Percentiles rank a stretch among this genome's conserved stretches.
phyloP scores from a whole-genome alignment of 208 protist species.

The Wallacemonas sp. region DNA sequence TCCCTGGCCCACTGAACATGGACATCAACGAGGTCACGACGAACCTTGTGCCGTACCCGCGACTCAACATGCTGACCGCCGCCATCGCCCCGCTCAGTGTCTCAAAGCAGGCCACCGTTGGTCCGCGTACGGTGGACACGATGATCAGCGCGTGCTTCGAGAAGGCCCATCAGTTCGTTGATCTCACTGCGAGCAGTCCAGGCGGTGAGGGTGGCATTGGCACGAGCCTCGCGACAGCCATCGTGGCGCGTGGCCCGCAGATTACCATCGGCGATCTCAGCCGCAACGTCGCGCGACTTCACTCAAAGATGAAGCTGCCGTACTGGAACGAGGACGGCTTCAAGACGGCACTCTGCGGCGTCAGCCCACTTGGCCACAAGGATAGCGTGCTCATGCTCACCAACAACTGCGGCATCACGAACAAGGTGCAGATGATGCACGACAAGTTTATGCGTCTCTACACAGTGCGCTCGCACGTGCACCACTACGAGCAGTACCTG shows the following conservation, averaged over 20 bases:
- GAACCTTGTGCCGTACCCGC: constrained; percentile 96
- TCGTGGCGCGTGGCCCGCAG: constrained; percentile 92
- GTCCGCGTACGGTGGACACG: constrained; percentile 71
- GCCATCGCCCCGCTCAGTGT: constrained; percentile 90
- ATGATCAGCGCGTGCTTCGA: constrained; percentile 91
- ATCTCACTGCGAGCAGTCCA: constrained; percentile 19
- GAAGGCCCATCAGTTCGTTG: constrained; percentile 85
- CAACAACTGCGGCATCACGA: constrained; percentile 92
- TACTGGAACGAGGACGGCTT: constrained; percentile 97
- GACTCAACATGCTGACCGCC: constrained; percentile 91
- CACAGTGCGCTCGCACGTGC: constrained; percentile 86
- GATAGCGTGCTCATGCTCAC: constrained; percentile 92
- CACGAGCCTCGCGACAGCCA: constrained; percentile 80
- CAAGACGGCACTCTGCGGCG: constrained; percentile 95
- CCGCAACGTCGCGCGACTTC: constrained; percentile 88
- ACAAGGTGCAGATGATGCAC: constrained; percentile 74
- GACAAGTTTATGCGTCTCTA: constrained; percentile 93
- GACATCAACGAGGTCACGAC: constrained; percentile 98
- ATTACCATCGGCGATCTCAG: constrained; percentile 93
- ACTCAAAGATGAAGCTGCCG: constrained; percentile 74
- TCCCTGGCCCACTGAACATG: constrained; percentile 95
- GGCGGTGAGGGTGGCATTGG: constrained; percentile 25
- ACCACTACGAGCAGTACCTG: constrained; percentile 94
- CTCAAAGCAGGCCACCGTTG: constrained; percentile 39
- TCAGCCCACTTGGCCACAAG: constrained; percentile 89